These are phyloP conservation scores for Colletotrichum endophyticum DNA, from an alignment of 2,329 filamentous ascomycete species.

Conservation along the genomic window DNA sequence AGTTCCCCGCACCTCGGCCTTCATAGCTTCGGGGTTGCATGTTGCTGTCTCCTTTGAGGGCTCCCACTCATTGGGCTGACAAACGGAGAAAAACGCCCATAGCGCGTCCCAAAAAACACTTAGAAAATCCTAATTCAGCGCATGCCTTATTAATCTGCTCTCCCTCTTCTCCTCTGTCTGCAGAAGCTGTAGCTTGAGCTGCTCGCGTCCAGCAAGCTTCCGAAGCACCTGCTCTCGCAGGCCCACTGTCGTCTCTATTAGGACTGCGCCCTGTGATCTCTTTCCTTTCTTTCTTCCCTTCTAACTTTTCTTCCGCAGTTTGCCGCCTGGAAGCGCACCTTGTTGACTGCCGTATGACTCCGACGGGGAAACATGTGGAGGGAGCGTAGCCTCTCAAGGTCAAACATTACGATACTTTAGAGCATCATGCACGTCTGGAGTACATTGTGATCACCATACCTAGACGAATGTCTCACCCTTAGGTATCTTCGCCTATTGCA, in stretches of 20 bases:
- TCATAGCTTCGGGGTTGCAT: neutral
- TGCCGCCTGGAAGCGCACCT: too few relatives aligned
- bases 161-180: neutral
- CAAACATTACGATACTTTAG: neutral
- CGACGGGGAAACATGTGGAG: too few relatives aligned
- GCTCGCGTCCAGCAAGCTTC: neutral
- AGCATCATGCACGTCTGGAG: neutral
- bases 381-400: neutral
- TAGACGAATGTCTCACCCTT: neutral
- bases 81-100: neutral
- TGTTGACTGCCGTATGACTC: too few relatives aligned
- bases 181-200: neutral
- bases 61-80: neutral
- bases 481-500: neutral
- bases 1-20: neutral
- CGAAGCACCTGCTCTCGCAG: neutral
- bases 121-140: neutral
- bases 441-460: neutral
- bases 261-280: neutral
- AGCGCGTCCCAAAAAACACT: neutral
- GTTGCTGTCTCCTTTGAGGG: neutral
- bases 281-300: too few relatives aligned
- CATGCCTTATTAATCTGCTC: rapidly evolving
- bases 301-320: too few relatives aligned
- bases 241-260: neutral